Evolutionary conservation across 306 rosid genomes (phyloP).

Genomic region (Lathyrus oleraceus): DNA sequence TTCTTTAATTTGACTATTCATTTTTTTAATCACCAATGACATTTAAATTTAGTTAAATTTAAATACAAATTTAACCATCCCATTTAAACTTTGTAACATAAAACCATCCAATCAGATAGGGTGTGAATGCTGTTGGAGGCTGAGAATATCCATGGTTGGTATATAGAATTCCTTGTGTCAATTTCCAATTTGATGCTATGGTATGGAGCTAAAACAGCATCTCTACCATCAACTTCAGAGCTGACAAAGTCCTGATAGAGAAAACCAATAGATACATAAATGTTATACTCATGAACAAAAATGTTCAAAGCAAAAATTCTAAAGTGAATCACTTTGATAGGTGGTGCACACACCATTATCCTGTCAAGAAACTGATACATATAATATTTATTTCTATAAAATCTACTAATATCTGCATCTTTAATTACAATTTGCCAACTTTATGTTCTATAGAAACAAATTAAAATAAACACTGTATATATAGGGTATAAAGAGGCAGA

Average conservation of each 20-base stretch:
- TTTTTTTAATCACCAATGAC: background rate
- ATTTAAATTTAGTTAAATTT: background rate
- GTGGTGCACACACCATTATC: background rate
- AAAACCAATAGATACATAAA: constrained; percentile 18
- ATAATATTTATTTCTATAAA: background rate
- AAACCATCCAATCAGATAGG: constrained; percentile 34
- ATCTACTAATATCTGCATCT: constrained; percentile 7
- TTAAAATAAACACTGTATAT: background rate
- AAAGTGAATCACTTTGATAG: background rate
- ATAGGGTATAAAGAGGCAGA: background rate
- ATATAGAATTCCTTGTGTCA: constrained; percentile 30
- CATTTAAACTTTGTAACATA: background rate
- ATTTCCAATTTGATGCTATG: constrained; percentile 21
- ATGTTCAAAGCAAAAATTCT: background rate
- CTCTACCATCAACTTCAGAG: constrained; percentile 34
- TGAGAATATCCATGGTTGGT: constrained; percentile 40
- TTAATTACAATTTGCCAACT: constrained; percentile 10
- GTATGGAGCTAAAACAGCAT: constrained; percentile 18
- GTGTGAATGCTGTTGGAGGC: constrained; percentile 41
- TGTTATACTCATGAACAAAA: constrained; percentile 10
- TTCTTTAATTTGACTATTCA: too few relatives aligned
- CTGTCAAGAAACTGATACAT: constrained; percentile 16
- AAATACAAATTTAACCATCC: background rate
- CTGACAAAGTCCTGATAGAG: constrained; percentile 14
- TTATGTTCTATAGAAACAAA: background rate